Evolutionary conservation across 176 grass and related monocot genomes (phyloP).

Genomic region (Phragmites australis): DNA sequence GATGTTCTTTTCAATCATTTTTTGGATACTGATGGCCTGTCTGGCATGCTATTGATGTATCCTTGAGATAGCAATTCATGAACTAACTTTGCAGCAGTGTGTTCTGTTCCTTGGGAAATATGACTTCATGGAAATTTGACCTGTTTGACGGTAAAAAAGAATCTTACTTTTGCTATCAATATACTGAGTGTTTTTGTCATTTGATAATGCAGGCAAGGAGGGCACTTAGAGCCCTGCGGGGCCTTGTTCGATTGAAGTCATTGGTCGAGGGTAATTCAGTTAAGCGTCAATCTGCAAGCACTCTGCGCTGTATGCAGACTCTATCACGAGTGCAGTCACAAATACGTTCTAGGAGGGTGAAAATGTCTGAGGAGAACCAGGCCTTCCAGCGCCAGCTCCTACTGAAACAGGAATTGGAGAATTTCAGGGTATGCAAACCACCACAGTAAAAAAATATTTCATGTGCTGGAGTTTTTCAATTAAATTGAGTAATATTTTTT

Average conservation of each 20-base stretch:
- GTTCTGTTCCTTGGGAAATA: conserved; percentile 20
- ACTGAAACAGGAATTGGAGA: conserved; percentile 88
- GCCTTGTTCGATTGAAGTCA: conserved; percentile 89
- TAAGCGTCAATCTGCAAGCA: conserved; percentile 90
- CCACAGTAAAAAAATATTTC: conserved; percentile 23
- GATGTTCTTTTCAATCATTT: conserved; percentile 44
- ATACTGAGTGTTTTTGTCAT: not conserved
- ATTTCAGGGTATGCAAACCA: conserved; percentile 68
- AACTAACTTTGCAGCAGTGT: not conserved
- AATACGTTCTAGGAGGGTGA: conserved; percentile 76
- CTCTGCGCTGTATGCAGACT: conserved; percentile 92
- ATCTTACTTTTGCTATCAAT: conserved; percentile 4
- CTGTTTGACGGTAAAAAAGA: not conserved
- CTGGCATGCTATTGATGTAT: conserved; percentile 18
- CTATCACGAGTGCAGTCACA: conserved; percentile 87
- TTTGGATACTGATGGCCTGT: conserved; percentile 39
- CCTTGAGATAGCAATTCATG: conserved; percentile 15
- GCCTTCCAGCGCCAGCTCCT: conserved; percentile 88
- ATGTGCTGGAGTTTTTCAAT: conserved; percentile 6
- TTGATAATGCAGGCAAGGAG: conserved; percentile 75
- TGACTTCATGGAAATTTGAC: conserved; percentile 12
- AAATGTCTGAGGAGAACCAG: conserved; percentile 96
- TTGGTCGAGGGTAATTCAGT: conserved; percentile 89
- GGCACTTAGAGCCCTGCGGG: conserved; percentile 78
- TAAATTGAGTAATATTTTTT: conserved; percentile 25